These are phyloP conservation scores for Aspergillus awamori DNA, from an alignment of 2,329 filamentous ascomycete species.

Conservation along the genomic window DNA sequence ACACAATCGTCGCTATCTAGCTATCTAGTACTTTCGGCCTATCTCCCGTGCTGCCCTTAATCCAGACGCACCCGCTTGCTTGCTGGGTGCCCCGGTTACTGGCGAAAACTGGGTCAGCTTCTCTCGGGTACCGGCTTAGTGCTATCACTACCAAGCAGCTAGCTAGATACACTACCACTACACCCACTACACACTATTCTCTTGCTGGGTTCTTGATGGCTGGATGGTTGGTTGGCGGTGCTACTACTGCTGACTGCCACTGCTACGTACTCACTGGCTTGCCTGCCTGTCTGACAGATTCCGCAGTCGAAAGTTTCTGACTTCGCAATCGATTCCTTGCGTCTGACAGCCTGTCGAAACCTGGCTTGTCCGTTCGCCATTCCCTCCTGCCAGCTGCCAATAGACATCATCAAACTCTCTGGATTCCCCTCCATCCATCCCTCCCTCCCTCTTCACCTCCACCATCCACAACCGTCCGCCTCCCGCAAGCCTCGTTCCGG, in stretches of 20 bases:
- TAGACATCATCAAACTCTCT: too few species aligned
- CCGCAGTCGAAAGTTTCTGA: neutral
- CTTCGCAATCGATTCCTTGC: slow-evolving; percentile 12
- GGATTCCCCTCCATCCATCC: neutral
- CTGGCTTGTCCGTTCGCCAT: slow-evolving; percentile 1
- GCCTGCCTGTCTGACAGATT: neutral
- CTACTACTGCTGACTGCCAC: too few species aligned
- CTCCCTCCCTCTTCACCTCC: neutral
- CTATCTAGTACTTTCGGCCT: neutral
- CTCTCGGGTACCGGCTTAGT: neutral
- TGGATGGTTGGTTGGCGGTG: neutral
- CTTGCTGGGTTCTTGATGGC: neutral
- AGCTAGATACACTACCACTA: neutral
- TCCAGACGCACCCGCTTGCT: neutral
- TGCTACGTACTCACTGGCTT: too few species aligned
- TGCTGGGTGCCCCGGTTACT: slow-evolving; percentile 3
- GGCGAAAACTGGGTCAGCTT: neutral
- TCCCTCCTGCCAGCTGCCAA: slow-evolving; percentile 4
- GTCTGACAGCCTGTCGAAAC: slow-evolving; percentile 10
- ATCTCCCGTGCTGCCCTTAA: neutral
- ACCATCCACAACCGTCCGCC: slow-evolving; percentile 6
- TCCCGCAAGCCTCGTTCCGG: slow-evolving; percentile 1
- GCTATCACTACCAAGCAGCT: neutral
- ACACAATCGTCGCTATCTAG: too few species aligned
- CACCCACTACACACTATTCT: neutral